Percentiles rank a stretch among this genome's conserved stretches.
Conservation (phyloP, 192 early-diverging fungal genomes). For the Kickxella alabastrina region DNA sequence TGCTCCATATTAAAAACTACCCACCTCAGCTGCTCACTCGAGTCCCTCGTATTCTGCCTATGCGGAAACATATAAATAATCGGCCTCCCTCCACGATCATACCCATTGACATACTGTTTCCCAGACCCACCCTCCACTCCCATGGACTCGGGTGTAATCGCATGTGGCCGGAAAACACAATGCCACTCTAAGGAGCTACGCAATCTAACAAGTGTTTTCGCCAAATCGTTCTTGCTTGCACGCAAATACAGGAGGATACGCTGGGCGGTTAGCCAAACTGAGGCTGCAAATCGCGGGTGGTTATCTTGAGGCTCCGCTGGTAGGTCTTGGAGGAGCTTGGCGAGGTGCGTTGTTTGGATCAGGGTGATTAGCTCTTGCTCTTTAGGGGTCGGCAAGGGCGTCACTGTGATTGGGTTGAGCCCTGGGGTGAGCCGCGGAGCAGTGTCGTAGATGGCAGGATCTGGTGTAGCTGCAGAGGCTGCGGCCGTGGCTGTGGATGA, state of each 20-base stretch:
- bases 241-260: conserved; percentile 66
- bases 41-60: conserved; percentile 72
- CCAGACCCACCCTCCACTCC: conserved; percentile 69
- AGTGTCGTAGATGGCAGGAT: conserved; percentile 11
- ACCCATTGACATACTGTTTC: conserved; percentile 78
- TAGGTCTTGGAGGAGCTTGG: conserved; percentile 30
- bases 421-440: conserved; percentile 16
- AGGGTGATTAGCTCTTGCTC: conserved; percentile 19
- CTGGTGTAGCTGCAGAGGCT: neutral
- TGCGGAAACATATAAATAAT: conserved; percentile 71
- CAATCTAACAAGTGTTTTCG: conserved; percentile 56
- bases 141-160: conserved; percentile 65
- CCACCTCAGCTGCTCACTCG: conserved; percentile 63
- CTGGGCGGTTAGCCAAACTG: conserved; percentile 15
- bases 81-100: conserved; percentile 65
- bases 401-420: conserved; percentile 9
- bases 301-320: conserved; percentile 28
- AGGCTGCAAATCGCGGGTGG: conserved; percentile 14
- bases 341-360: conserved; percentile 13
- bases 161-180: conserved; percentile 62
- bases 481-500: neutral
- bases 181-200: conserved; percentile 74
- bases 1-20: conserved; percentile 79
- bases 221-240: conserved; percentile 62
- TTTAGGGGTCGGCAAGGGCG: conserved; percentile 25